Evolutionary conservation across 2,329 filamentous ascomycete genomes (phyloP).

Genomic region (Fusarium solani-melongenae): DNA sequence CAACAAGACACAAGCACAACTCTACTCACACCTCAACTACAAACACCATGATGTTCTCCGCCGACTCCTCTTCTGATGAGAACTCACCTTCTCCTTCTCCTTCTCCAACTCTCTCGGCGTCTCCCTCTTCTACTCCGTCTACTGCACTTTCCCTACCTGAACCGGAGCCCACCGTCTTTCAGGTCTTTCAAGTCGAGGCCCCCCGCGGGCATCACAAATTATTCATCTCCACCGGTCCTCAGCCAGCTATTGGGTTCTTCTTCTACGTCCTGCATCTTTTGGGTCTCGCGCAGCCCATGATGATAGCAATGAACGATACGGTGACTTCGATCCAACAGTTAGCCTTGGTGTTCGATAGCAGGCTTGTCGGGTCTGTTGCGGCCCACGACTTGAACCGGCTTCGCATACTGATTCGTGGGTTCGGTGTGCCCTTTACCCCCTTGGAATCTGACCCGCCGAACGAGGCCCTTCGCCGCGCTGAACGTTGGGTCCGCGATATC

Average conservation of each 20-base stretch:
- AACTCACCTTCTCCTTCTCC: not conserved
- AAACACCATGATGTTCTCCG: conserved; percentile 8
- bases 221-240: conserved; percentile 22
- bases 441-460: not conserved
- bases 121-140: not conserved
- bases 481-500: conserved; percentile 21
- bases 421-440: conserved; percentile 4
- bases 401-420: conserved; percentile 15
- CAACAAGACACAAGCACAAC: not conserved
- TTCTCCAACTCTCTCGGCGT: not conserved
- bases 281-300: not conserved
- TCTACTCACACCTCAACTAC: no score
- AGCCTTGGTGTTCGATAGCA: conserved; percentile 18
- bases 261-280: conserved; percentile 6
- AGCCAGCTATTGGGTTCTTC: conserved; percentile 19
- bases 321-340: conserved; percentile 9
- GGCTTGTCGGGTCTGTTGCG: conserved; percentile 36
- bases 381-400: conserved; percentile 28
- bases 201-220: conserved; percentile 30
- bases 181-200: conserved; percentile 35
- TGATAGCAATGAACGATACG: conserved; percentile 17
- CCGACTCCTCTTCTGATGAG: not conserved
- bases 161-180: conserved; percentile 10
- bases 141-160: not conserved
- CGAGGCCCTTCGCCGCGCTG: conserved; percentile 3